Conservation (phyloP, 1,284 basidiomycete species). For the Cryptococcus wingfieldii region DNA sequence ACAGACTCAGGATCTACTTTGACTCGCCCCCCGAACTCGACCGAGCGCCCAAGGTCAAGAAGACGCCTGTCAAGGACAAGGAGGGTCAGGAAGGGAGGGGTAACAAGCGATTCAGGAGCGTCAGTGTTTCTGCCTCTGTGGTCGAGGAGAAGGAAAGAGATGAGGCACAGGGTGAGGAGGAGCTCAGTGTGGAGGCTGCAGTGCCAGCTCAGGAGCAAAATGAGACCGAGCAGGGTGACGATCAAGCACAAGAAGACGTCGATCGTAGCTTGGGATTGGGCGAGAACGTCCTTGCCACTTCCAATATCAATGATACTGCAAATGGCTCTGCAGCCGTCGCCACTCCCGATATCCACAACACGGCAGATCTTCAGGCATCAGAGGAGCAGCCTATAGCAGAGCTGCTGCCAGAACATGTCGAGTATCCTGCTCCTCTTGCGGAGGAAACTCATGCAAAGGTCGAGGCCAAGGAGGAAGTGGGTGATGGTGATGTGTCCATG, state of each 20-base stretch:
- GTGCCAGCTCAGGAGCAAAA: too few species aligned
- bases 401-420: too few species aligned
- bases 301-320: too few species aligned
- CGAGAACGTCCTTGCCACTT: too few species aligned
- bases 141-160: conserved; percentile 1
- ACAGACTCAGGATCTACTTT: conserved; percentile 50
- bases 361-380: too few species aligned
- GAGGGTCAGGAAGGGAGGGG: neutral
- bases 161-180: conserved; percentile 9
- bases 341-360: too few species aligned
- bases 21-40: conserved; percentile 49
- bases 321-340: too few species aligned
- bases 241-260: neutral
- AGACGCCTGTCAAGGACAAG: conserved; percentile 8
- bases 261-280: too few species aligned
- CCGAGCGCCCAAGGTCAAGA: conserved; percentile 37
- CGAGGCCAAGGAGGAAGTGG: neutral
- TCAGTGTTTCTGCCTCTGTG: conserved; percentile 2
- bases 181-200: too few species aligned
- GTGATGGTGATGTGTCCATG: conserved; percentile 13
- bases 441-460: too few species aligned
- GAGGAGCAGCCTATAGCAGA: too few species aligned
- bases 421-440: too few species aligned
- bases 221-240: neutral
- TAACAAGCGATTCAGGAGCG: neutral